Percentiles rank a stretch among this genome's conserved stretches.
Conservation (phyloP, 2,329 filamentous ascomycete species). For the Botrytis galanthina region DNA sequence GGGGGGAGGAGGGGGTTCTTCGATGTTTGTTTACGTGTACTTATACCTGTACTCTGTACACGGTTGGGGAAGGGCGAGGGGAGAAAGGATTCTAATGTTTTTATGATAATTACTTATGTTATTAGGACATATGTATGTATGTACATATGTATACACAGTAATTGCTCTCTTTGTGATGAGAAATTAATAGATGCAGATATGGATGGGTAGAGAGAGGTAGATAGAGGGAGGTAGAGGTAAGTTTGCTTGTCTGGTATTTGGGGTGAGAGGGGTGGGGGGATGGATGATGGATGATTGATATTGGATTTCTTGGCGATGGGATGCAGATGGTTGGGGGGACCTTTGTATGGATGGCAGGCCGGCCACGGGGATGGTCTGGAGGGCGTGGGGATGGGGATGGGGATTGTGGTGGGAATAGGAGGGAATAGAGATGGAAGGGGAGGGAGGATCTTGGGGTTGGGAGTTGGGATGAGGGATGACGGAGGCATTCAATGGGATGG, state of each 20-base stretch:
- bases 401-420: not conserved
- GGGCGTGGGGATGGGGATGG: not conserved
- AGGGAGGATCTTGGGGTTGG: not conserved
- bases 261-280: no score
- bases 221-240: no score
- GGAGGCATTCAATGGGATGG: not conserved
- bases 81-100: no score
- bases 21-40: no score
- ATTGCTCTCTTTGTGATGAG: rapidly evolving
- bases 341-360: not conserved
- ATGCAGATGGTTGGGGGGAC: not conserved
- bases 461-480: not conserved
- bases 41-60: no score
- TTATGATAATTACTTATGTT: no score
- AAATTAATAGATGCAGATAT: not conserved
- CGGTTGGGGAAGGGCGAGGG: no score
- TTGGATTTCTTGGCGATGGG: not conserved
- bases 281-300: no score
- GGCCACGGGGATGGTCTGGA: not conserved
- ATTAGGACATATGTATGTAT: no score
- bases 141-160: no score
- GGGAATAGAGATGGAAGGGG: not conserved
- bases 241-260: not conserved
- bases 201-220: no score
- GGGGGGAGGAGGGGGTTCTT: no score